These are phyloP conservation scores for Gentiana macrophylla DNA, from an alignment of 257 asterid genomes.

Conservation along the genomic window DNA sequence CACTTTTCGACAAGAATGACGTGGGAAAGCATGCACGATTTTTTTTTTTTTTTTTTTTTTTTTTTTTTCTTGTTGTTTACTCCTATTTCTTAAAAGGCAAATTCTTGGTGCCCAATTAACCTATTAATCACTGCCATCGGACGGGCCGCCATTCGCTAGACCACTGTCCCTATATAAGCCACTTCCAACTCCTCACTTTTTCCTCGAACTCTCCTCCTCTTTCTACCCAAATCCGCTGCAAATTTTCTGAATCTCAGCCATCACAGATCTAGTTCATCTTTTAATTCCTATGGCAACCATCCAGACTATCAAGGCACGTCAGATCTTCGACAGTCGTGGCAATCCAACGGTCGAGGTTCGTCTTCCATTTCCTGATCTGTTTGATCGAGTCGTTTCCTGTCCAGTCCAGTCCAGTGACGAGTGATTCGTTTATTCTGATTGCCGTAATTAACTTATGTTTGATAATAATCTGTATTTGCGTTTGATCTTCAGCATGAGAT, in stretches of 20 bases:
- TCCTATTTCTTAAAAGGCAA: too few species aligned
- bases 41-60: neutral
- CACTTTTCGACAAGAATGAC: slow-evolving; percentile 6
- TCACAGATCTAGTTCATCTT: neutral
- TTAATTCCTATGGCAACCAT: slow-evolving; percentile 47
- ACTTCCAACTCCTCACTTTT: neutral
- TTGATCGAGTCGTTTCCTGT: neutral
- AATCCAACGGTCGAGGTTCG: slow-evolving; percentile 82
- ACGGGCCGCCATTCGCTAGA: slow-evolving; percentile 35
- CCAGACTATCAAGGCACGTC: slow-evolving; percentile 55
- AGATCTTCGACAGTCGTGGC: slow-evolving; percentile 89
- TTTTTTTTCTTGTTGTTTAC: neutral
- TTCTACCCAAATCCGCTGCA: neutral
- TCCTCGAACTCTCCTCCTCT: neutral
- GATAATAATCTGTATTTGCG: neutral
- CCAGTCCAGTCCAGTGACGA: neutral
- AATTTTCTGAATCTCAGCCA: neutral
- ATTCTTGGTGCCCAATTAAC: slow-evolving; percentile 19
- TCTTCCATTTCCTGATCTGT: neutral
- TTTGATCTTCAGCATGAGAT: neutral
- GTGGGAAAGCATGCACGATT: neutral
- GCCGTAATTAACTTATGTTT: neutral
- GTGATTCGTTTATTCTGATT: neutral
- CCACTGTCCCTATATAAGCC: slow-evolving; percentile 14
- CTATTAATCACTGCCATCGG: slow-evolving; percentile 17